Evolutionary conservation across 2,329 filamentous ascomycete genomes (phyloP), one percentile per base, ranked within the genome.

Genomic region (Keithomyces neogunnii): DNA sequence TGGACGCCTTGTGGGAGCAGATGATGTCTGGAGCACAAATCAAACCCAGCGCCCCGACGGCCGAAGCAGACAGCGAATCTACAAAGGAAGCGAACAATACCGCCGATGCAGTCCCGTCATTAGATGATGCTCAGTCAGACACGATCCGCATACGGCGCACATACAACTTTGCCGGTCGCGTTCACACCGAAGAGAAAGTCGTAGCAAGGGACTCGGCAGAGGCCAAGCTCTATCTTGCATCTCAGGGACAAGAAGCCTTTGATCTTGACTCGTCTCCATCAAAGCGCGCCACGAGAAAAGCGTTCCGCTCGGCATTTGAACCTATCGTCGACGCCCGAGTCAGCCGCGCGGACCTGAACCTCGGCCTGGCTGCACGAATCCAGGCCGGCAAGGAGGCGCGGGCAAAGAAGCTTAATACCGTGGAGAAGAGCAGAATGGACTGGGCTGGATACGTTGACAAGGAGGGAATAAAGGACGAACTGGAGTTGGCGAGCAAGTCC

Each of bases 111-210:
- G 31, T 26, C 5, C 36, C 19, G 8, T 35, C 52, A 9, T 5
- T 45, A 7, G 36, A 36, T 19, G 7, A 9, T 26, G n/a, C 43
- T 7, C 50, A 47, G 19, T n/a, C 44, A 29, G 50, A 69, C 4
- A 74, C 73, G 69, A 73, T 89, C 59, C 78, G 76, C 54, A 85
- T 89, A 55, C 86, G 83, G 59, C 81, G 84, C 32, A 84, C 80
- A 11, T 89, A 88, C 68, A 86, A 85, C 59, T 89, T 89, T 59
- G 86, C 86, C 36, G 86, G 86, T 32, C 81, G 85, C 60, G 75
- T 85, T 10, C 82, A 86, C 59, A 85, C 78, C 0, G 86, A 89
- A 60, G 83, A 88, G 62, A 88, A 87, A 63, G 69, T 84, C 9
- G 82, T 89, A 1, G 71, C 80, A 3, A 75, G 78, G 44, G 75